phyloP scores from a whole-genome alignment of 2,329 filamentous ascomycete species.

The Cladosporium phlei region DNA sequence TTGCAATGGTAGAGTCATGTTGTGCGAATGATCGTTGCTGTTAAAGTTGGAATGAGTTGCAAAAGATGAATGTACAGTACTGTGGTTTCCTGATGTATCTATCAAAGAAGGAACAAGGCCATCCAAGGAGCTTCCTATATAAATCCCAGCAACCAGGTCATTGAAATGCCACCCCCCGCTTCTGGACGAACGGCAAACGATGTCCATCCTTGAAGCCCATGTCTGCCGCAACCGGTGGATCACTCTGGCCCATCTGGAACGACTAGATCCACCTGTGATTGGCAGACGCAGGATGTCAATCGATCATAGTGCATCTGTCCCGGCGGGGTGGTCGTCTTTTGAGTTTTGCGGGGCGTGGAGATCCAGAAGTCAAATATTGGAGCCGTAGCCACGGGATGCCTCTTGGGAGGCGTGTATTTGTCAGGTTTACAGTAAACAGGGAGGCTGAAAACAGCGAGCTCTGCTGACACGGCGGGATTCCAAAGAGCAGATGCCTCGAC shows the following conservation, averaged over 20 bases:
- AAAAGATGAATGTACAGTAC: too few species aligned
- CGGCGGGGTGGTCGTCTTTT: neutral
- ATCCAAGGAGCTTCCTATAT: too few species aligned
- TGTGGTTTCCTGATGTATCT: too few species aligned
- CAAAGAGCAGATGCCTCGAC: too few species aligned
- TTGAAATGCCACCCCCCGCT: constrained; percentile 1
- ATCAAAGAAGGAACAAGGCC: too few species aligned
- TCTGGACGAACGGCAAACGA: constrained; percentile 11
- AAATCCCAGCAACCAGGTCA: too few species aligned
- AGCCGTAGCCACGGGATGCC: neutral
- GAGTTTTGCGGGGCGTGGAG: constrained; percentile 4
- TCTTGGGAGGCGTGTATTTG: constrained; percentile 5
- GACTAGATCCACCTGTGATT: neutral
- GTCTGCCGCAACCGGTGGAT: neutral
- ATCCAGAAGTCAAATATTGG: neutral
- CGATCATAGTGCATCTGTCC: neutral
- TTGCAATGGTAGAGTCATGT: constrained; percentile 7
- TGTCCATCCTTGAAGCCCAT: neutral
- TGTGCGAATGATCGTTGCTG: neutral
- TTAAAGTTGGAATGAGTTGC: too few species aligned
- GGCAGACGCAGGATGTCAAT: constrained; percentile 2
- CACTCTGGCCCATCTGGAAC: neutral
- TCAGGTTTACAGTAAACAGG: too few species aligned
- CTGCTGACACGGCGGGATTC: too few species aligned
- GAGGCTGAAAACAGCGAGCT: too few species aligned